Conservation (phyloP, 176 grass and related monocot species). For the Otatea glauca region DNA sequence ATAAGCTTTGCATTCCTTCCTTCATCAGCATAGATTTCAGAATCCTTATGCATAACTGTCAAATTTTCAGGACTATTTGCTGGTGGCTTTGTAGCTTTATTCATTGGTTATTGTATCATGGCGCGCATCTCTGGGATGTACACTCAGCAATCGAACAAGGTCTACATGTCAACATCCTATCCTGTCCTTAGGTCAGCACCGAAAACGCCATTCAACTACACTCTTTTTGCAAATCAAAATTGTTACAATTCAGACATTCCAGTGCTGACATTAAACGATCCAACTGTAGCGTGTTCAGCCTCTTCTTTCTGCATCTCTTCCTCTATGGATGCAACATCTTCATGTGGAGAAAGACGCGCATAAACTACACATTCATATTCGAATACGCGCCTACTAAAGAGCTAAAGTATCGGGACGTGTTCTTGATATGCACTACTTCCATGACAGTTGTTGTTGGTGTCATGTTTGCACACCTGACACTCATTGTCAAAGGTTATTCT, state of each 20-base stretch:
- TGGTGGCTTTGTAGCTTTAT: conserved; percentile 76
- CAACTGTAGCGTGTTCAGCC: conserved; percentile 89
- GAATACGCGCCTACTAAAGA: conserved; percentile 88
- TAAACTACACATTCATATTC: conserved; percentile 97
- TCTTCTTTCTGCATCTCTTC: conserved; percentile 94
- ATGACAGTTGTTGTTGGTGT: conserved; percentile 75
- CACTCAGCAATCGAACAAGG: conserved; percentile 68
- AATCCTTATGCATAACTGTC: conserved; percentile 31
- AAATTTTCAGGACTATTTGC: conserved; percentile 75
- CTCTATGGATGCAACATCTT: conserved; percentile 98
- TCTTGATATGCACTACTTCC: conserved; percentile 77
- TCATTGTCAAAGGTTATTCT: conserved; percentile 70
- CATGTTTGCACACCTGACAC: conserved; percentile 83
- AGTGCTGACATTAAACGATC: conserved; percentile 41
- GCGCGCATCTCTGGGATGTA: conserved; percentile 89
- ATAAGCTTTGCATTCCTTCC: conserved; percentile 30
- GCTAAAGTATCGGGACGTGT: conserved; percentile 81
- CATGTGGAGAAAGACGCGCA: conserved; percentile 94
- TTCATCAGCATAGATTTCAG: conserved; percentile 26
- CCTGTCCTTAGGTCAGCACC: conserved; percentile 79
- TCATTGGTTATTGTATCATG: conserved; percentile 92
- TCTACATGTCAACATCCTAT: conserved; percentile 98
- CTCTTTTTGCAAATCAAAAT: conserved; percentile 14
- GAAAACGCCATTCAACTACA: conserved; percentile 37
- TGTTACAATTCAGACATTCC: background rate